phyloP scores from a whole-genome alignment of 495 filamentous ascomycete species.

The Aspergillus conjunctus region DNA sequence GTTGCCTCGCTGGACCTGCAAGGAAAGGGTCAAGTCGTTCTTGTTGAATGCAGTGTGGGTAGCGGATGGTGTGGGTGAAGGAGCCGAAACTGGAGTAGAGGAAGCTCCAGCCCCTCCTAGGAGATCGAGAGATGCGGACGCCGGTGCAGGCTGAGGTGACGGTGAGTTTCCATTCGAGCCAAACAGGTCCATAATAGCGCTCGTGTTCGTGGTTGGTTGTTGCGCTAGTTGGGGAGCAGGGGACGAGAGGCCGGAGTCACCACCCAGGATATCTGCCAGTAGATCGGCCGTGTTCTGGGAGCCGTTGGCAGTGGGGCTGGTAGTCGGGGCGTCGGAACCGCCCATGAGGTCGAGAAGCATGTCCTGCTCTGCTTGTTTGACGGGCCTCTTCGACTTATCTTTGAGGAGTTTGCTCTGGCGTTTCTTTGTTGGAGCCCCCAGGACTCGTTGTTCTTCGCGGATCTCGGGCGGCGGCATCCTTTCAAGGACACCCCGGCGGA shows the following conservation, averaged over 20 bases:
- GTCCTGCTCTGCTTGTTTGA: constrained; percentile 85
- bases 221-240: constrained; percentile 57
- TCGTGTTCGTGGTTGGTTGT: constrained; percentile 57
- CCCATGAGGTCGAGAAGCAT: constrained; percentile 92
- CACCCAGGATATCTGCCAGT: constrained; percentile 77
- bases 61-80: constrained; percentile 45
- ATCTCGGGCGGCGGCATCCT: constrained; percentile 98
- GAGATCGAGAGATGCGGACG: constrained; percentile 53
- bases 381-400: constrained; percentile 69
- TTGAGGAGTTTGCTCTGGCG: constrained; percentile 70
- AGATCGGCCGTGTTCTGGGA: constrained; percentile 79
- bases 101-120: constrained; percentile 49
- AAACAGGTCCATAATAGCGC: constrained; percentile 86
- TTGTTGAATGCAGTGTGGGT: constrained; percentile 78
- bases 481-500: constrained; percentile 88
- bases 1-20: constrained; percentile 79
- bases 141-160: constrained; percentile 35
- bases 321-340: constrained; percentile 63
- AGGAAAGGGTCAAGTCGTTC: constrained; percentile 75
- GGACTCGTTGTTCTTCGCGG: constrained; percentile 84
- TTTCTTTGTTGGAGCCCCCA: constrained; percentile 84
- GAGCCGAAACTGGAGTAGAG: constrained; percentile 38
- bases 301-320: constrained; percentile 60
- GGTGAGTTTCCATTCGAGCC: constrained; percentile 47
- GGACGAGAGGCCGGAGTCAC: constrained; percentile 52